Conservation (phyloP, 768 basidiomycete genomes). For the Pholiota microspora region DNA sequence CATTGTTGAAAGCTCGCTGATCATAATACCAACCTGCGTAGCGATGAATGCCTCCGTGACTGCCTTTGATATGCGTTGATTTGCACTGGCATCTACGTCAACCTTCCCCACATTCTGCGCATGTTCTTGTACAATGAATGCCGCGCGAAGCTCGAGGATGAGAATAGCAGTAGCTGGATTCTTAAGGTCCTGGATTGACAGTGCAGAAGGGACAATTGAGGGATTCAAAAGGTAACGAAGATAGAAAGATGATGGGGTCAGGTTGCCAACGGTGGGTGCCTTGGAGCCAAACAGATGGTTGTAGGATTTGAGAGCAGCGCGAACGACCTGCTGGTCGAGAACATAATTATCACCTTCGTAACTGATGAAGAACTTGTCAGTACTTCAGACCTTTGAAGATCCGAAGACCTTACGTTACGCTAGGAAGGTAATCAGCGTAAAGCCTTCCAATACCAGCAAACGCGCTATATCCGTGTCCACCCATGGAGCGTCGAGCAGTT, state of each 20-base stretch:
- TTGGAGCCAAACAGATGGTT: conserved; percentile 29
- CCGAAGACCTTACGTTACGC: conserved; percentile 50
- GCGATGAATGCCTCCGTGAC: conserved; percentile 72
- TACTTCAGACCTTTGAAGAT: neutral
- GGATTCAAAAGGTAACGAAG: conserved; percentile 47
- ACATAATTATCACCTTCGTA: conserved; percentile 83
- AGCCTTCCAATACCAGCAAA: conserved; percentile 64
- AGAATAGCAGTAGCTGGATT: conserved; percentile 37
- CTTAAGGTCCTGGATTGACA: conserved; percentile 27
- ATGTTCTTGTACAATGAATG: conserved; percentile 49
- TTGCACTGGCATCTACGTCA: conserved; percentile 52
- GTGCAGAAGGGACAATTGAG: conserved; percentile 17
- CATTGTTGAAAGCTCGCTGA: conserved; percentile 29
- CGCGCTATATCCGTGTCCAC: conserved; percentile 74
- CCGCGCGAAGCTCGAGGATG: conserved; percentile 67
- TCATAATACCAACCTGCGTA: conserved; percentile 47
- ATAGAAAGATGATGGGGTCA: conserved; percentile 49
- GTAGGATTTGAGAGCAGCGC: conserved; percentile 65
- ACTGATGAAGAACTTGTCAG: conserved; percentile 23
- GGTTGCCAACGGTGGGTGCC: conserved; percentile 22
- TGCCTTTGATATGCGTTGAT: conserved; percentile 58
- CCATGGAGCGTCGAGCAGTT: conserved; percentile 65
- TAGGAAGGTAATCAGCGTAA: conserved; percentile 65
- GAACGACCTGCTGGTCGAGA: conserved; percentile 71
- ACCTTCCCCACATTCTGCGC: conserved; percentile 27